Evolutionary conservation across 345 rosid genomes (phyloP), one percentile per base, ranked within the genome.

Genomic region (Carallia brachiata): DNA sequence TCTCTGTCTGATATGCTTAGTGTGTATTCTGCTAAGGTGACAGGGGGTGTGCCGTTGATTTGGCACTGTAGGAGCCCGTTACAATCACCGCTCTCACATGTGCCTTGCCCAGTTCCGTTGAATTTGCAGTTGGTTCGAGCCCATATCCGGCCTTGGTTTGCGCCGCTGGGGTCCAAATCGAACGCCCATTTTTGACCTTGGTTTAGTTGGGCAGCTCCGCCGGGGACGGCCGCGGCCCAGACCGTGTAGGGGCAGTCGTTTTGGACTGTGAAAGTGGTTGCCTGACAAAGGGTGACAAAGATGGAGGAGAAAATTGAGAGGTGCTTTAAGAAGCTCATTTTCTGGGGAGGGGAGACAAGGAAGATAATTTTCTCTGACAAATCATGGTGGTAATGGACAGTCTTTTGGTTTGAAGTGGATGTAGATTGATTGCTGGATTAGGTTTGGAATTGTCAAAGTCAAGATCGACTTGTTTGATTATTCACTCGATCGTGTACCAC

Each of bases 91-190:
- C 64, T 60, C 18, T 61, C 36, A 48, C 81, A 73, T 0, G 0
- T 56, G 6, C 74, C 68, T 12, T 16, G 7, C 5, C 77, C 61
- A 13, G 1, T 13, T 0, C 4, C 57, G 16, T 73, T 54, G 15
- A 73, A 73, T 5, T 17, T 15, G 54, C 81, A 77, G 0, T 65
- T 69, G 1, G 77, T 73, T 30, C 81, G 58, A 9, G 52, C 74
- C 77, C 77, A 73, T 0, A 73, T 67, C 8, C 77, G 66, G 17
- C 59, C 58, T 19, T 7, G 1, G 10, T 6, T 3, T 8, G 76
- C 65, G 15, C 70, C 53, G 13, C 58, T 13, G 39, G 23, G 23
- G 23, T 23, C 23, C 23, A 23, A 23, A 23, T 23, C 23, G 23
- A 72, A 0, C 0, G 2, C 0, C 70, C 76, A 73, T 1, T 52